phyloP scores from a whole-genome alignment of 176 grass and related monocot genomes.

The Panicum miliaceum region DNA sequence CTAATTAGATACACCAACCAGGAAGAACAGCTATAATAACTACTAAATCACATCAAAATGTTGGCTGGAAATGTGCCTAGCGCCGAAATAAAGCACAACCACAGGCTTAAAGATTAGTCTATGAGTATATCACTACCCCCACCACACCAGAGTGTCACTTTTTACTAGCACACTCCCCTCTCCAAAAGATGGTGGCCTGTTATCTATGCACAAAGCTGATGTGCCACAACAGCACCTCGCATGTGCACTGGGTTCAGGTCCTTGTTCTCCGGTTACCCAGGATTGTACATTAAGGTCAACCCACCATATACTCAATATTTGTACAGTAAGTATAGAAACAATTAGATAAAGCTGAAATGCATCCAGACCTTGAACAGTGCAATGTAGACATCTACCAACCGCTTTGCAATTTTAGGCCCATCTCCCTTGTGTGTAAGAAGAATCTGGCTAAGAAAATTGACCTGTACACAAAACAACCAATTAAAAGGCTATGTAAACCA shows the following conservation, averaged over 20 bases:
- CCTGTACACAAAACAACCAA: slow-evolving; percentile 52
- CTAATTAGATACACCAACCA: not conserved
- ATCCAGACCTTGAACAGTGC: slow-evolving; percentile 86
- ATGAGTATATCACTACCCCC: not conserved
- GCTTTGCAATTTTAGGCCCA: slow-evolving; percentile 91
- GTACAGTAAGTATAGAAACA: slow-evolving; percentile 3
- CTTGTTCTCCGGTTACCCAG: not conserved
- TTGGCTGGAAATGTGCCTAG: not conserved
- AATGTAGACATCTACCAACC: slow-evolving; percentile 91
- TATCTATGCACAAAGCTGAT: not conserved
- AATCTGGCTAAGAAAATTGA: slow-evolving; percentile 96
- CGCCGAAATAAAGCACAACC: not conserved
- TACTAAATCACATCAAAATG: slow-evolving; percentile 13
- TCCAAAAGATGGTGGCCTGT: not conserved
- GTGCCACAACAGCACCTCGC: not conserved
- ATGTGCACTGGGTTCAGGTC: not conserved
- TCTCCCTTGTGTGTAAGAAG: slow-evolving; percentile 74
- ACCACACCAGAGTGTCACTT: not conserved
- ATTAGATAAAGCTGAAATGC: slow-evolving; percentile 28
- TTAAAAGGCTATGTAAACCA: slow-evolving; percentile 25
- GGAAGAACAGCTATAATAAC: not conserved
- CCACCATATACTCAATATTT: not conserved
- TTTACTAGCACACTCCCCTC: not conserved
- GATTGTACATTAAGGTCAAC: not conserved
- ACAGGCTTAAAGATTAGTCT: not conserved